These are phyloP conservation scores for Pleurotus eryngii DNA, from an alignment of 768 basidiomycete species.

Conservation along the genomic window DNA sequence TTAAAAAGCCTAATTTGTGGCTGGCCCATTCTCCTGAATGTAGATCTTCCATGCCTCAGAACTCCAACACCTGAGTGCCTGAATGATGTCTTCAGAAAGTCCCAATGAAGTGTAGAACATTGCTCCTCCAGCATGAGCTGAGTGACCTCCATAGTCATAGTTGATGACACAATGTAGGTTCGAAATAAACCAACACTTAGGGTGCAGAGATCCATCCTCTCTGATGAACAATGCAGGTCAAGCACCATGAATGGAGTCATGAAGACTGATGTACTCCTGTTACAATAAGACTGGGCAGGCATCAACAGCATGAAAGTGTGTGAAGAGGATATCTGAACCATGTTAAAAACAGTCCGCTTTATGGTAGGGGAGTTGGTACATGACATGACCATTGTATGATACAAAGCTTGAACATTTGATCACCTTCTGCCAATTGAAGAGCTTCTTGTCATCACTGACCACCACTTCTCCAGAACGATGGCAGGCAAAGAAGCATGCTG, in stretches of 20 bases:
- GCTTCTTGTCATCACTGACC: no score
- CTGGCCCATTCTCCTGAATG: conserved; percentile 24
- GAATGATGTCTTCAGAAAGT: conserved; percentile 26
- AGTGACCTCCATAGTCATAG: conserved; percentile 27
- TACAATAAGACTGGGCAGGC: neutral
- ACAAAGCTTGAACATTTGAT: no score
- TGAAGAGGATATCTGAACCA: no score
- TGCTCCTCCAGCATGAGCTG: conserved; percentile 35
- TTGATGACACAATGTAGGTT: neutral
- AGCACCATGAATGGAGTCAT: neutral
- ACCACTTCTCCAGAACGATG: no score
- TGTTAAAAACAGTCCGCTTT: no score
- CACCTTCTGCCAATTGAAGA: no score
- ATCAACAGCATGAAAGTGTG: no score
- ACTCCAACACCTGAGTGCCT: conserved; percentile 34
- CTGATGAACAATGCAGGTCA: neutral
- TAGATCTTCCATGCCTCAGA: conserved; percentile 28
- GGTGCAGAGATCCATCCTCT: neutral
- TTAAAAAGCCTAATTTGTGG: no score
- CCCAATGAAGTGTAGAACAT: conserved; percentile 29
- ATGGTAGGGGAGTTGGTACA: no score
- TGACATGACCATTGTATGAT: no score
- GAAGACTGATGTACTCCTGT: no score
- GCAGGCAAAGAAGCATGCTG: no score
- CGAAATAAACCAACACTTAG: neutral